These are phyloP conservation scores for Colletotrichum melonis DNA, from an alignment of 2,329 filamentous ascomycete species.

Conservation along the genomic window DNA sequence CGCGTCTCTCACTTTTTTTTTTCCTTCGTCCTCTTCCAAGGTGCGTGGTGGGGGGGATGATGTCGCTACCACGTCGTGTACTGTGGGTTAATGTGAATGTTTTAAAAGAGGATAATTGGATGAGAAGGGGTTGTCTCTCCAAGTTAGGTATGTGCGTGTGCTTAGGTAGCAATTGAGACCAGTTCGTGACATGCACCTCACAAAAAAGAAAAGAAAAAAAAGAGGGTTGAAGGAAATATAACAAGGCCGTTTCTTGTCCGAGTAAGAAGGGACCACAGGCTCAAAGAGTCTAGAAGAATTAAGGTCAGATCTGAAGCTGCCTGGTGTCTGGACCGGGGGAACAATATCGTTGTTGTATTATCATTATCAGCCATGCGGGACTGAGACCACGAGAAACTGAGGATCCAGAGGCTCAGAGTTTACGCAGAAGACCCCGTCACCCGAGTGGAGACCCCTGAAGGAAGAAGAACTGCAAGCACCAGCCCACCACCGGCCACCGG, in stretches of 20 bases:
- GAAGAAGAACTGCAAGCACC: neutral
- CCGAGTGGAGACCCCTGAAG: neutral
- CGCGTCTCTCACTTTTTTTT: conserved; percentile 13
- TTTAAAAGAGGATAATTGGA: neutral
- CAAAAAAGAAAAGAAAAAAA: neutral
- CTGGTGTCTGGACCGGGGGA: neutral
- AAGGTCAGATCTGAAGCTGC: neutral
- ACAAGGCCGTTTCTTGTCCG: neutral
- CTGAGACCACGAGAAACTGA: neutral
- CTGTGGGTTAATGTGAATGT: neutral
- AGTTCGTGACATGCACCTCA: neutral
- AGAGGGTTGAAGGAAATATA: neutral
- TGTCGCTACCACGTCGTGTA: neutral
- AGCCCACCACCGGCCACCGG: neutral
- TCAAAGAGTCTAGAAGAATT: neutral
- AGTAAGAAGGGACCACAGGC: neutral
- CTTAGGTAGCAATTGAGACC: conserved; percentile 18
- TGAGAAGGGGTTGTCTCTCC: neutral
- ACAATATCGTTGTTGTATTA: conserved; percentile 9
- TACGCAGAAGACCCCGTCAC: too few relatives aligned
- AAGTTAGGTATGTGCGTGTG: neutral
- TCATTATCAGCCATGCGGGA: conserved; percentile 3
- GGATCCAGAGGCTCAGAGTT: neutral
- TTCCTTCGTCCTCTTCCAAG: neutral
- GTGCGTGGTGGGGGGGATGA: neutral